Evolutionary conservation across 176 grass and related monocot species (phyloP), one percentile per base, ranked within the genome.

Genomic region (Carex scoparia): DNA sequence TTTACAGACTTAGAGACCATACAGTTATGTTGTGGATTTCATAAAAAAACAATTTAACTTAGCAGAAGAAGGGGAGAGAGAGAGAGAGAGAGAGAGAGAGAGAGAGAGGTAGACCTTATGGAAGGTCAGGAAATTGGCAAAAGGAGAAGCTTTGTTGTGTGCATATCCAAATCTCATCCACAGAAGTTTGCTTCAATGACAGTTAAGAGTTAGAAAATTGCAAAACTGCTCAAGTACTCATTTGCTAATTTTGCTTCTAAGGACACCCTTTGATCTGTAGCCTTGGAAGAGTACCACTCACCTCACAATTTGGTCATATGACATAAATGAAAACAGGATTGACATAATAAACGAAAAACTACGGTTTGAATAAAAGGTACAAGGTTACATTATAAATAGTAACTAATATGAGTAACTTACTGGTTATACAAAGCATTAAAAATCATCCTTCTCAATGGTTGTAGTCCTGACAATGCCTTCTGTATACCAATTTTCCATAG

Each of bases 351-450:
- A 35, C 38, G 28, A 82, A 53, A 64, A 71, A 68, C 84, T 66
- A n/a, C 70, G 61, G 83, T 40, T 83, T 76, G 37, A 48, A 60
- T 16, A 90, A 69, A 54, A 42, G 86, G 87, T 59, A 91, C 38
- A 19, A 11, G 2, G 63, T 84, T 81, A 79, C 46, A 49, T 49
- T 48, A 1, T 1, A 71, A 74, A 78, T 13, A 15, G 23, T 77
- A 54, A 77, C 2, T 2, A 32, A 33, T 12, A 30, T 74, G 59
- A 83, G 14, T 12, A 85, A 70, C 87, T 89, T 95, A 99, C 96
- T 91, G 87, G 74, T 90, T 99, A 81, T 95, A 99, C 86, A 99
- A 79, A 81, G 87, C 86, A 92, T 99, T 94, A 84, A 99, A 99
- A 79, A 99, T 95, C 76, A 99, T 85, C 84, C 91, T 95, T 88